Base-by-base conservation (phyloP, 805 yeast species). In the Phaffomyces antillensis region DNA sequence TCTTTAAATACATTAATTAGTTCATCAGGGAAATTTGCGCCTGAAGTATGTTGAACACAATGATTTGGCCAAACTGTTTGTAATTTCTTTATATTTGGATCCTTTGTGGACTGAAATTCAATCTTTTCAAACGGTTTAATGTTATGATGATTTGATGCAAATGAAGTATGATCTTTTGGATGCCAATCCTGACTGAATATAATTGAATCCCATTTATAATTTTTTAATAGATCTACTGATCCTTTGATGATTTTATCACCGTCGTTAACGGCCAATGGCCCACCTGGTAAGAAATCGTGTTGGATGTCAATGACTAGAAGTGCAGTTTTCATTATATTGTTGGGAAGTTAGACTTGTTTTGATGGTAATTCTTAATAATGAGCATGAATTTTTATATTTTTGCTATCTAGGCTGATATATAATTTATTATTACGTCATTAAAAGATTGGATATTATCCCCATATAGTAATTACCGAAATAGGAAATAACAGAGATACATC, bases 121-220 rank as follows among this genome's bases (percentile, higher is more conserved):
- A 76, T 52, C 2, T 66, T 57, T 0, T 79, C 65, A 57, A 70
- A 89, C 2, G 89, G 85, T 3, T 60, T 45, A 24, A 50, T 62
- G 32, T 52, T 60, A 62, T 55, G 58, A 56, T 88, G 89, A 39
- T 72, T 75, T 0, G 82, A 72, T 0, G 97, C 96, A 70, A 90
- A 90, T 8, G 96, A 88, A 0, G 75, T 71, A 60, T 90, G 98
- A 54, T 76, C 70, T 12, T 50, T 35, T 0, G 96, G 95, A 61
- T 90, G 98, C 93, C 95, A 87, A 59, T 90, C 98, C 58, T 82
- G 79, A 3, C 95, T 83, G 34, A 86, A 81, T 0, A 85, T 75
- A 1, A 87, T 68, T 7, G 79, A 64, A 37, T 71, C 68, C 91
- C 93, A 89, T 5, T 70, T 59, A 43, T 65, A 71, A 34, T 60